Evolutionary conservation across 148 eudicot genomes (phyloP).

Genomic region (Limonium bicolor): DNA sequence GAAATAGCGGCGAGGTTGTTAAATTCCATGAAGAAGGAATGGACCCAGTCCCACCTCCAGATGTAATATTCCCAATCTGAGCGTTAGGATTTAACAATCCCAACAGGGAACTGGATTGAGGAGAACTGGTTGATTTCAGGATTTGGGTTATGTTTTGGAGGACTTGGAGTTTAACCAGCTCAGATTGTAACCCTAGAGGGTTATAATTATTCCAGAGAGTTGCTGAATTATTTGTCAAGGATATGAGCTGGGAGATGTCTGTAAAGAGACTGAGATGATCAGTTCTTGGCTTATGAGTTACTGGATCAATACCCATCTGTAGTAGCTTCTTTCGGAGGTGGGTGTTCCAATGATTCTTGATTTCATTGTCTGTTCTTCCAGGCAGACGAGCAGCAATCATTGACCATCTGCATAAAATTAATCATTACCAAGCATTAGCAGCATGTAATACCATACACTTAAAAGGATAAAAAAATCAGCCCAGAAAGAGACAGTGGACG

Average conservation of each 20-base stretch:
- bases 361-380: slow-evolving; percentile 53
- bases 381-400: slow-evolving; percentile 35
- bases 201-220: not conserved
- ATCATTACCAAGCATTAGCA: not conserved
- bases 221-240: slow-evolving; percentile 7
- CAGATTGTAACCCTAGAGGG: slow-evolving; percentile 14
- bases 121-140: slow-evolving; percentile 5
- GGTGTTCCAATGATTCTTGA: slow-evolving; percentile 50
- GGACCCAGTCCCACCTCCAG: not conserved
- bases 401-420: slow-evolving; percentile 29
- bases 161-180: slow-evolving; percentile 34
- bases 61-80: not conserved
- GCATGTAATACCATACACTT: no score
- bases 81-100: not conserved
- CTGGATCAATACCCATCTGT: slow-evolving; percentile 56
- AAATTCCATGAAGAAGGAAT: not conserved
- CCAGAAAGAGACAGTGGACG: not conserved
- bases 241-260: slow-evolving; percentile 32
- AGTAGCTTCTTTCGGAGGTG: slow-evolving; percentile 43
- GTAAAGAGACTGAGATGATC: slow-evolving; percentile 35
- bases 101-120: not conserved
- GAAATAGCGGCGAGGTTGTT: not conserved
- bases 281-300: slow-evolving; percentile 39
- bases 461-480: not conserved
- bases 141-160: slow-evolving; percentile 30